Conservation (phyloP, 305 asterid species). For the Fraxinus dipetala region DNA sequence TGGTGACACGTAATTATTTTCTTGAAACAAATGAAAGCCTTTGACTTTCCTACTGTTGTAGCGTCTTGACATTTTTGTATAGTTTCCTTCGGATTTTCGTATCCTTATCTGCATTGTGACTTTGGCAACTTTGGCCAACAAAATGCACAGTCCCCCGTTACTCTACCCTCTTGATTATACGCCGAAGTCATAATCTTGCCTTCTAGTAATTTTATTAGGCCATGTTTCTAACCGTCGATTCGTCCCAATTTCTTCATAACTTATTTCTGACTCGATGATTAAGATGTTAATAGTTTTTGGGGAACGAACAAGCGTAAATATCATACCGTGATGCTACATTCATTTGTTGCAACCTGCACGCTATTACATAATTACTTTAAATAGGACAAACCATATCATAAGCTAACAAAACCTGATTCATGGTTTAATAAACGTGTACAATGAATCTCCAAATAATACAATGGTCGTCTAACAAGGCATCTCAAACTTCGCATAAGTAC, state of each 20-base stretch:
- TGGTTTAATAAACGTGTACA: not conserved
- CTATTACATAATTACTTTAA: not conserved
- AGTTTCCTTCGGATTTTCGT: not conserved
- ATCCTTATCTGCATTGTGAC: not conserved
- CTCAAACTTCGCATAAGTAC: not conserved
- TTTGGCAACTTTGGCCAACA: not conserved
- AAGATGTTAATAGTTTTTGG: not conserved
- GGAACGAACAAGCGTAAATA: not conserved
- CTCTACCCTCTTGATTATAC: not conserved
- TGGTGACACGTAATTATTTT: slow-evolving; percentile 37
- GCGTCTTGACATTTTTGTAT: not conserved
- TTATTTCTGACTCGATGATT: not conserved
- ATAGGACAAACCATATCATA: not conserved
- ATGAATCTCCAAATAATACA: not conserved
- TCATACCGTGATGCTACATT: not conserved
- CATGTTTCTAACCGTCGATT: not conserved
- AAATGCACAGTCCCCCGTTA: not conserved
- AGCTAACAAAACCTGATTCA: not conserved
- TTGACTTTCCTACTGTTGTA: not conserved
- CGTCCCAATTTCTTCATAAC: not conserved
- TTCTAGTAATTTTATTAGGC: not conserved
- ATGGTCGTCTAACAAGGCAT: not conserved
- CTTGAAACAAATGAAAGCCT: not conserved
- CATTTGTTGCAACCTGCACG: not conserved
- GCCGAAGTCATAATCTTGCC: not conserved